phyloP scores from a whole-genome alignment of 768 basidiomycete species.

The Termitomyces sp. region DNA sequence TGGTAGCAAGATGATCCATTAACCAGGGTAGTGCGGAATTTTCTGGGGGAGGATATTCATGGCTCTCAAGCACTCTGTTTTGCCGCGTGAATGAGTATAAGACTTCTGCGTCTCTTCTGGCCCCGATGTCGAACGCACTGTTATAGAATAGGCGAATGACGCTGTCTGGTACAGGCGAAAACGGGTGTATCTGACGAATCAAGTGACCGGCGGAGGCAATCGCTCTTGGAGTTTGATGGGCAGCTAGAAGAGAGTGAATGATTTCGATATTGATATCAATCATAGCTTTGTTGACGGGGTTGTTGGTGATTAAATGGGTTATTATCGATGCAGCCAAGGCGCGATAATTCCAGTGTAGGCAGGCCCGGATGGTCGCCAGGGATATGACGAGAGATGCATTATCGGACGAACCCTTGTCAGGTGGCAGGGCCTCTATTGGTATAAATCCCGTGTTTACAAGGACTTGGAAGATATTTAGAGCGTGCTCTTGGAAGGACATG shows the following conservation, averaged over 20 bases:
- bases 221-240: constrained; percentile 25
- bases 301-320: constrained; percentile 19
- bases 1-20: constrained; percentile 37
- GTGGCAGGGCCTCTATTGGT: constrained; percentile 40
- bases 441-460: constrained; percentile 42
- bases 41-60: constrained; percentile 46
- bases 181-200: constrained; percentile 32
- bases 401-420: constrained; percentile 27
- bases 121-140: constrained; percentile 24
- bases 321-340: constrained; percentile 36
- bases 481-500: constrained; percentile 26
- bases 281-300: constrained; percentile 18
- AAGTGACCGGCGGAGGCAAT: constrained; percentile 36
- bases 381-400: constrained; percentile 45
- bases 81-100: constrained; percentile 46
- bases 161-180: constrained; percentile 34
- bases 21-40: constrained; percentile 45
- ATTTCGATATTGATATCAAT: constrained; percentile 35
- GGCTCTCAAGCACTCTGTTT: constrained; percentile 21
- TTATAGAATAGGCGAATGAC: constrained; percentile 45
- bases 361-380: constrained; percentile 44
- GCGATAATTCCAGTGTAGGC: constrained; percentile 52
- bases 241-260: constrained; percentile 37
- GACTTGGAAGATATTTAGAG: constrained; percentile 43
- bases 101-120: constrained; percentile 30